Conservation (phyloP, 176 grass and related monocot genomes). For the Guadua angustifolia region DNA sequence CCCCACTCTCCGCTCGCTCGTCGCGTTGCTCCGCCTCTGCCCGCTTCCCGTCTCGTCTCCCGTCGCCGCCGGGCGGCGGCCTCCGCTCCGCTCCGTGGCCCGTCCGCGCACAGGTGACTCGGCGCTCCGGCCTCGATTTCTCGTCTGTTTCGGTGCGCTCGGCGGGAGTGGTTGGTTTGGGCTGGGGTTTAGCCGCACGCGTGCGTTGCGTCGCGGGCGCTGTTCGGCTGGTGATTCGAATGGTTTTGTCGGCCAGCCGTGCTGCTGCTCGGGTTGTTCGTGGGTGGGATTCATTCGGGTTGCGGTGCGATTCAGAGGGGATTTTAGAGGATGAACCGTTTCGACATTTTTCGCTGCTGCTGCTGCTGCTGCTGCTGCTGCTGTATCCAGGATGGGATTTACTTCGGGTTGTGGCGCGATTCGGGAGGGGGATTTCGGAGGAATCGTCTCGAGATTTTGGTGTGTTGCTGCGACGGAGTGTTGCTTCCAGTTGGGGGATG, state of each 20-base stretch:
- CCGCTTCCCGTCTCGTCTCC: not conserved
- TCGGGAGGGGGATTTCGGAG: not conserved
- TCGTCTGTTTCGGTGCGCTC: not conserved
- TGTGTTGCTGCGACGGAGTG: not conserved
- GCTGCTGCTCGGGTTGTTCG: not conserved
- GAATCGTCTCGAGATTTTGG: not conserved
- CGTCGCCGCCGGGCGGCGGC: slow-evolving; percentile 4
- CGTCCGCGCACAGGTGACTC: slow-evolving; percentile 11
- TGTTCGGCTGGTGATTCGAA: not conserved
- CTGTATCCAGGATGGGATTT: not conserved
- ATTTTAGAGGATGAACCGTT: not conserved
- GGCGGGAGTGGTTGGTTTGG: not conserved
- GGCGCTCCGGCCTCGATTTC: too few species aligned
- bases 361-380: not conserved
- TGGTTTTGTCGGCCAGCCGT: not conserved
- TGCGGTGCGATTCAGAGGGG: not conserved
- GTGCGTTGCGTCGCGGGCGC: not conserved
- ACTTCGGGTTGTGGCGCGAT: not conserved
- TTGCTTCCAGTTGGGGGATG: not conserved
- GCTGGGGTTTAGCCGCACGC: not conserved
- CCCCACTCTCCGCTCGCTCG: not conserved
- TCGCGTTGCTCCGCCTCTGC: slow-evolving; percentile 29
- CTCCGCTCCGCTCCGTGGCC: not conserved
- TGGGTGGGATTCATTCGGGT: not conserved
- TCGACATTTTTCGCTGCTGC: not conserved